phyloP scores from a whole-genome alignment of 768 basidiomycete genomes.

The Tylopilus rubrobrunneus region DNA sequence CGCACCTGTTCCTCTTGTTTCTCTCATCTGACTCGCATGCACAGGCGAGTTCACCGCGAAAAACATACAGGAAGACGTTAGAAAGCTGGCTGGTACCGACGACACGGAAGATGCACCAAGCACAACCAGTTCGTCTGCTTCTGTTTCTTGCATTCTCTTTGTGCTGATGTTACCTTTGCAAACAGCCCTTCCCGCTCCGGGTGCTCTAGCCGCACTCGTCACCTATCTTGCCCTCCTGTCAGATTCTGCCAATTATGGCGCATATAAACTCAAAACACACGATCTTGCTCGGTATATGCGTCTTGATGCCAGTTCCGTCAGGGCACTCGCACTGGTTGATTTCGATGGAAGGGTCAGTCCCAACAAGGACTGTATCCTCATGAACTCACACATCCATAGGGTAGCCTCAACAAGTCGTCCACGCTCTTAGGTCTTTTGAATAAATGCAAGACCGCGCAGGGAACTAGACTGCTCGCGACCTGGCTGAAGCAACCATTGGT shows the following conservation, averaged over 20 bases:
- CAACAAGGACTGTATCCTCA: background rate
- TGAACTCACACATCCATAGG: slow-evolving; percentile 31
- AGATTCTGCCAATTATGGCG: slow-evolving; percentile 73
- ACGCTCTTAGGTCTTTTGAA: slow-evolving; percentile 88
- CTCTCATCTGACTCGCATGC: background rate
- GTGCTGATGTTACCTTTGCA: slow-evolving; percentile 12
- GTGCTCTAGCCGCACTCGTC: slow-evolving; percentile 77
- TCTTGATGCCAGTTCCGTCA: slow-evolving; percentile 90
- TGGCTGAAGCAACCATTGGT: slow-evolving; percentile 97
- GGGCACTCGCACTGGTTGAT: slow-evolving; percentile 84
- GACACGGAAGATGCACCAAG: slow-evolving; percentile 20
- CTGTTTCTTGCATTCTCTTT: background rate
- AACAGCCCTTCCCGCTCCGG: slow-evolving; percentile 68
- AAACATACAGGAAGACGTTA: slow-evolving; percentile 77
- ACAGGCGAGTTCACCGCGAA: slow-evolving; percentile 82
- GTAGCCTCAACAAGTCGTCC: slow-evolving; percentile 70
- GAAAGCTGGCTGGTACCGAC: slow-evolving; percentile 33
- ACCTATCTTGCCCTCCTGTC: slow-evolving; percentile 76
- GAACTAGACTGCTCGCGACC: slow-evolving; percentile 76
- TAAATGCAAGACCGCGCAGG: slow-evolving; percentile 95
- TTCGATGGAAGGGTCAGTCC: slow-evolving; percentile 42
- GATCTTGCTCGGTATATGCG: slow-evolving; percentile 95
- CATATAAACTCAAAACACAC: slow-evolving; percentile 79
- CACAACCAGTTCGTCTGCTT: slow-evolving; percentile 7
- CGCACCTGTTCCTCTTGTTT: slow-evolving; percentile 17